These are phyloP conservation scores for Candida endomychidarum DNA, from an alignment of 805 yeast species.

Conservation along the genomic window DNA sequence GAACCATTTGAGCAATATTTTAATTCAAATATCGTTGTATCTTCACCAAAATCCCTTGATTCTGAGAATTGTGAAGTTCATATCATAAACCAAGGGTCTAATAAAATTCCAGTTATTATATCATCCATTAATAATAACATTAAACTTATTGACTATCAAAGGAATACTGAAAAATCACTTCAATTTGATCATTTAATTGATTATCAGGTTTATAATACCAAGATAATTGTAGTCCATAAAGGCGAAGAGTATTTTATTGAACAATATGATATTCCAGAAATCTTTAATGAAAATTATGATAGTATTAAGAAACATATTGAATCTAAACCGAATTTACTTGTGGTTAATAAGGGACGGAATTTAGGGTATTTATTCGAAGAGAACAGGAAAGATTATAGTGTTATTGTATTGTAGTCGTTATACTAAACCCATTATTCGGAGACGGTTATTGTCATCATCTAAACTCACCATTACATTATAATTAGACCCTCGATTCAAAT, in stretches of 20 bases:
- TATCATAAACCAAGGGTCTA: not conserved
- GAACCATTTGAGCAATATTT: constrained; percentile 11
- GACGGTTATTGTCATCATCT: too few relatives aligned
- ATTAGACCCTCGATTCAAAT: too few relatives aligned
- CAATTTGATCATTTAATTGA: not conserved
- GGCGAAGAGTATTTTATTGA: not conserved
- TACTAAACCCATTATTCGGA: constrained; percentile 4
- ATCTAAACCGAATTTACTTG: constrained; percentile 18
- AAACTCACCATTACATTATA: too few relatives aligned
- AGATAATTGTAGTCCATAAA: constrained; percentile 4
- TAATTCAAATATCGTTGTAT: constrained; percentile 6
- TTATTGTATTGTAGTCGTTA: constrained; percentile 20
- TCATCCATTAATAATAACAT: not conserved
- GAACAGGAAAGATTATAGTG: constrained; percentile 37
- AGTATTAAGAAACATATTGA: not conserved
- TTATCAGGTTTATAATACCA: constrained; percentile 3
- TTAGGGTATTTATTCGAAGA: constrained; percentile 43
- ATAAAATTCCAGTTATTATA: not conserved
- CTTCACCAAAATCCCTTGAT: not conserved
- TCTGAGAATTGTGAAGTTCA: constrained; percentile 1
- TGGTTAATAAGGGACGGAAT: constrained; percentile 27
- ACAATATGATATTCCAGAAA: not conserved
- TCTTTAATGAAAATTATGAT: constrained; percentile 1
- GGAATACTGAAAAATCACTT: not conserved
- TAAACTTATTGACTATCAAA: not conserved